phyloP scores from a whole-genome alignment of 2,329 filamentous ascomycete species.

The Fusarium sp. region DNA sequence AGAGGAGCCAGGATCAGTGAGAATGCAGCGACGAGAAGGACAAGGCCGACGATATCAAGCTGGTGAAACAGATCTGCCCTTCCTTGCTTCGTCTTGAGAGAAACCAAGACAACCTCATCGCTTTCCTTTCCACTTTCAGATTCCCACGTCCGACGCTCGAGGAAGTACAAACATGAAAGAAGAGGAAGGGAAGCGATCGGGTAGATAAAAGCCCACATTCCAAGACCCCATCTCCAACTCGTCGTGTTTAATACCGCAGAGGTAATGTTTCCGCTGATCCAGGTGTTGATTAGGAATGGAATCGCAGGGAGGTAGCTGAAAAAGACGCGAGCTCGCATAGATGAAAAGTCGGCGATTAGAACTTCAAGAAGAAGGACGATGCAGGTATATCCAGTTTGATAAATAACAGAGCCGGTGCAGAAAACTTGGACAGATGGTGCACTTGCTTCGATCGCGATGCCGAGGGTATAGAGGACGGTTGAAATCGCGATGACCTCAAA shows the following conservation, averaged over 20 bases:
- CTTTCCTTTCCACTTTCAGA: constrained; percentile 11
- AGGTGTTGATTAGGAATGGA: constrained; percentile 71
- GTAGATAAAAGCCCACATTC: constrained; percentile 73
- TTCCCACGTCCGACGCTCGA: constrained; percentile 44
- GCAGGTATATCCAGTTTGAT: constrained; percentile 68
- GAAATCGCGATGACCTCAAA: constrained; percentile 67
- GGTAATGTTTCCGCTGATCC: constrained; percentile 70
- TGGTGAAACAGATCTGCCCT: constrained; percentile 63
- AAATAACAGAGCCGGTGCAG: constrained; percentile 64
- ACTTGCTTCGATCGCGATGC: constrained; percentile 65
- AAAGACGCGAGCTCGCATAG: constrained; percentile 67
- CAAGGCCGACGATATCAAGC: constrained; percentile 63
- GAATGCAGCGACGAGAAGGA: constrained; percentile 58
- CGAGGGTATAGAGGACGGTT: constrained; percentile 65
- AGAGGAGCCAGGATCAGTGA: constrained; percentile 62
- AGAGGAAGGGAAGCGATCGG: constrained; percentile 66
- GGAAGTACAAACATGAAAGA: constrained; percentile 54
- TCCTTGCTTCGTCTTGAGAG: constrained; percentile 45
- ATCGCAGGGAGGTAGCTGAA: constrained; percentile 71
- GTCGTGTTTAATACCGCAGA: constrained; percentile 60
- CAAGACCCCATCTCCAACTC: constrained; percentile 71
- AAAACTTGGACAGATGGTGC: constrained; percentile 62
- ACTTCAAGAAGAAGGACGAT: constrained; percentile 70
- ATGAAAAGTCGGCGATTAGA: constrained; percentile 70
- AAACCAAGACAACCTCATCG: background rate